Percentiles rank a stretch among this genome's conserved stretches.
These are phyloP conservation scores for Fusarium setosum DNA, from an alignment of 2,329 filamentous ascomycete species.

Conservation along the genomic window DNA sequence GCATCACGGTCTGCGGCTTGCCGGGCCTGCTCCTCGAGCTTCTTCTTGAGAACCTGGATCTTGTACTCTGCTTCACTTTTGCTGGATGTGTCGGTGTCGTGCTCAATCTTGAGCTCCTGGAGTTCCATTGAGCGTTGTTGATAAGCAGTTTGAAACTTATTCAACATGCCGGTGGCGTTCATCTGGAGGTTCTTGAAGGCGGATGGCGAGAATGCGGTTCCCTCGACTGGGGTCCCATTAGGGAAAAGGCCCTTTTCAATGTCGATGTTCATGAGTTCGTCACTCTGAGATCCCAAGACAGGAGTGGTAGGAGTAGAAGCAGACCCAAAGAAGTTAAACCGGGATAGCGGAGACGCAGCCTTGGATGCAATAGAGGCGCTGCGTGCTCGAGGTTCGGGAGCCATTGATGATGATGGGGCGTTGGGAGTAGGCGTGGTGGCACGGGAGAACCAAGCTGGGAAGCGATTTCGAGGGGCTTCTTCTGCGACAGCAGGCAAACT, in stretches of 20 bases:
- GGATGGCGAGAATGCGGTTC: slow-evolving; percentile 67
- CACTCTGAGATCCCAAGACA: slow-evolving; percentile 50
- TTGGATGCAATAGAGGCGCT: slow-evolving; percentile 48
- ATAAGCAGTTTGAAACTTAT: slow-evolving; percentile 69
- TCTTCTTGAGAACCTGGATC: slow-evolving; percentile 65
- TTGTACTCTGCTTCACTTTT: slow-evolving; percentile 66
- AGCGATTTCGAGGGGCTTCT: slow-evolving; percentile 25
- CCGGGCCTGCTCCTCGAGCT: slow-evolving; percentile 69
- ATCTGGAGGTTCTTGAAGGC: slow-evolving; percentile 71
- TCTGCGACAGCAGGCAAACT: slow-evolving; percentile 30
- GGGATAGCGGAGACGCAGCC: slow-evolving; percentile 49
- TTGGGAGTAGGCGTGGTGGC: slow-evolving; percentile 15
- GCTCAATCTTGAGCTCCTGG: slow-evolving; percentile 63
- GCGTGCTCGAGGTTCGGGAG: slow-evolving; percentile 20
- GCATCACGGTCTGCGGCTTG: slow-evolving; percentile 65
- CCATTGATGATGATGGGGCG: slow-evolving; percentile 23
- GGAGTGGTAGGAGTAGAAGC: slow-evolving; percentile 57
- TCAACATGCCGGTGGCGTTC: slow-evolving; percentile 66
- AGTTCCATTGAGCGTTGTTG: slow-evolving; percentile 62
- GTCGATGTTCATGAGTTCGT: slow-evolving; percentile 67
- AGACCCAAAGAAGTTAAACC: slow-evolving; percentile 59
- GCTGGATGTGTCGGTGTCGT: slow-evolving; percentile 65
- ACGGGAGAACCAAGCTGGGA: slow-evolving; percentile 41
- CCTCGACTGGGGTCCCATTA: slow-evolving; percentile 51
- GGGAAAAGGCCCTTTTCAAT: slow-evolving; percentile 67